Conservation (phyloP, 2,329 filamentous ascomycete species). For the Emmonsiellopsis sp. region DNA sequence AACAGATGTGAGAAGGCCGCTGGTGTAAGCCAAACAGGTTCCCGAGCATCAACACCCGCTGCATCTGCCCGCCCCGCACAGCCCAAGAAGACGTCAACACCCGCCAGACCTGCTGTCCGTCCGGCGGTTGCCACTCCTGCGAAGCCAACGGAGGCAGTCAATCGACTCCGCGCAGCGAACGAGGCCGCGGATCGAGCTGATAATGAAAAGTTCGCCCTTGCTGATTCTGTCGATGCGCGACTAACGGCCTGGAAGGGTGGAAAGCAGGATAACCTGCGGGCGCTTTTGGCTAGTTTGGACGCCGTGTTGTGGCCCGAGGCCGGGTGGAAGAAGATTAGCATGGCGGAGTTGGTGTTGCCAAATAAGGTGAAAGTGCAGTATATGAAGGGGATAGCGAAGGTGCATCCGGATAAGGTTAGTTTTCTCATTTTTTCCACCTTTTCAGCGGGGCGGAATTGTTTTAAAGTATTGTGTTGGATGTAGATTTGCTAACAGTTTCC, state of each 20-base stretch:
- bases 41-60: constrained; percentile 34
- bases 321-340: constrained; percentile 92
- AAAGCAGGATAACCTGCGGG: constrained; percentile 85
- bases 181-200: constrained; percentile 76
- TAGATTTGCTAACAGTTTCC: constrained; percentile 7
- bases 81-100: constrained; percentile 17
- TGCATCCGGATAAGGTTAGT: constrained; percentile 94
- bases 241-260: constrained; percentile 78
- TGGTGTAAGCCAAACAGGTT: constrained; percentile 51
- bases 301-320: constrained; percentile 82
- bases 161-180: constrained; percentile 73
- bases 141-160: constrained; percentile 66
- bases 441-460: not conserved
- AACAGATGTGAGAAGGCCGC: constrained; percentile 85
- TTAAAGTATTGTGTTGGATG: not conserved
- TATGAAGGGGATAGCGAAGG: constrained; percentile 98
- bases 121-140: constrained; percentile 26
- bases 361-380: constrained; percentile 96
- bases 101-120: constrained; percentile 33
- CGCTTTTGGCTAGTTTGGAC: constrained; percentile 77
- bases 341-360: constrained; percentile 86
- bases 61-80: constrained; percentile 20
- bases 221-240: constrained; percentile 74
- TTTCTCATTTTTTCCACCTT: constrained; percentile 5
- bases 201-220: constrained; percentile 83